phyloP scores from a whole-genome alignment of 2,329 filamentous ascomycete genomes.

The Hymenotorrendiella dingleyae region DNA sequence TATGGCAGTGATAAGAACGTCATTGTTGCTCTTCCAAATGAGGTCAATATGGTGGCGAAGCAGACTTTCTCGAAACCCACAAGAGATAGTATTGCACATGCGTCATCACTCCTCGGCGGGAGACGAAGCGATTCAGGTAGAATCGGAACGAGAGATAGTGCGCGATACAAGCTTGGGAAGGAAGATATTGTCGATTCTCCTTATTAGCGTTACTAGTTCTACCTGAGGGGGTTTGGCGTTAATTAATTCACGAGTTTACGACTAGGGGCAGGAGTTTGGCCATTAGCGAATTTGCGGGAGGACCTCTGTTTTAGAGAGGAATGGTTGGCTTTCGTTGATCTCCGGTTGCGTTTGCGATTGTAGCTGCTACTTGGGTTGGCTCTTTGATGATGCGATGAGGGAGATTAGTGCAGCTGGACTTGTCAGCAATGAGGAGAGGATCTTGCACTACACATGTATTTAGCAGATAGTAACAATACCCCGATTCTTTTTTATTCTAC shows the following conservation, averaged over 20 bases:
- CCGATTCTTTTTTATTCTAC: neutral
- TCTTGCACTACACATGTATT: constrained; percentile 17
- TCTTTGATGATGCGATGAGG: neutral
- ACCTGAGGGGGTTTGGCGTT: neutral
- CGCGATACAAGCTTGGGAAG: constrained; percentile 67
- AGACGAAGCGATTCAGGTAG: constrained; percentile 43
- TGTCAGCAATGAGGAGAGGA: constrained; percentile 11
- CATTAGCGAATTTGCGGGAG: neutral
- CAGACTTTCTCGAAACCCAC: constrained; percentile 81
- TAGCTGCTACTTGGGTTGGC: neutral
- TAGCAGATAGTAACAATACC: constrained; percentile 6
- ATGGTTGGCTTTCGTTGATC: neutral
- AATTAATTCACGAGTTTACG: neutral
- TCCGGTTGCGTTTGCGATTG: neutral
- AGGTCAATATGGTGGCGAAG: constrained; percentile 96
- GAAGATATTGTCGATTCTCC: constrained; percentile 78
- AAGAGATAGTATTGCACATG: constrained; percentile 73
- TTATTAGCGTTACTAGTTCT: constrained; percentile 35
- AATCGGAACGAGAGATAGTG: constrained; percentile 47
- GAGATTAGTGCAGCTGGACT: constrained; percentile 16
- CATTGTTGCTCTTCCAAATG: constrained; percentile 92
- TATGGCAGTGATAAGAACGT: constrained; percentile 97
- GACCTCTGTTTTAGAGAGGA: neutral
- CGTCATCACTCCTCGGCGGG: constrained; percentile 35
- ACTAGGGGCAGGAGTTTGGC: neutral